These are phyloP conservation scores for Geranium brycei DNA, from an alignment of 345 rosid genomes.

Conservation along the genomic window DNA sequence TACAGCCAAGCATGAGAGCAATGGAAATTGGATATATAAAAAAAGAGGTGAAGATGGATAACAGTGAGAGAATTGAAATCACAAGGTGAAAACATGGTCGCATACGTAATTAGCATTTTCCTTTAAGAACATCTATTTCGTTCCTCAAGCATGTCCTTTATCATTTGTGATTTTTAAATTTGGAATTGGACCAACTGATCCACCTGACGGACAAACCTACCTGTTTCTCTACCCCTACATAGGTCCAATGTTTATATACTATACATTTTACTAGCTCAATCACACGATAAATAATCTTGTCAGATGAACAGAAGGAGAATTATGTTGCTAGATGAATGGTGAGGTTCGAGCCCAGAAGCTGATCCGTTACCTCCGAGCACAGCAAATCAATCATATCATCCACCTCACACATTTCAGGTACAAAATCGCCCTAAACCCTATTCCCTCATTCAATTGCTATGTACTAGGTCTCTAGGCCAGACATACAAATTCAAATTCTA, in stretches of 20 bases:
- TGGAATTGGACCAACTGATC: not conserved
- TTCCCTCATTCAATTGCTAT: not conserved
- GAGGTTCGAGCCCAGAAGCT: not conserved
- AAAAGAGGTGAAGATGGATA: too few relatives aligned
- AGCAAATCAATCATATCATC: too few relatives aligned
- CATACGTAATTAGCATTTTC: too few relatives aligned
- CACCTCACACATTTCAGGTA: too few relatives aligned
- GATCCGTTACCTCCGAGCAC: not conserved
- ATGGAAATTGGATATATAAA: too few relatives aligned
- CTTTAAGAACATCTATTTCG: not conserved
- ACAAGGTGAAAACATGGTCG: not conserved
- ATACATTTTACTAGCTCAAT: not conserved
- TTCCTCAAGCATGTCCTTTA: not conserved
- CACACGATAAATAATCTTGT: not conserved
- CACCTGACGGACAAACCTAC: not conserved
- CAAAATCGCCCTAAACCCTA: not conserved
- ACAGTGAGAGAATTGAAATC: not conserved
- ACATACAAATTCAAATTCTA: not conserved
- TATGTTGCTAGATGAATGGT: not conserved
- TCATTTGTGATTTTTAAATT: not conserved
- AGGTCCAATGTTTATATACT: not conserved
- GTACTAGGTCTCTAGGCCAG: not conserved
- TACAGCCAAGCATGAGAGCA: too few relatives aligned
- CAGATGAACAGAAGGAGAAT: not conserved
- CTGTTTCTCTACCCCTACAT: not conserved